These are phyloP conservation scores for Boeremia lycopersici DNA, from an alignment of 2,329 filamentous ascomycete species.

Conservation along the genomic window DNA sequence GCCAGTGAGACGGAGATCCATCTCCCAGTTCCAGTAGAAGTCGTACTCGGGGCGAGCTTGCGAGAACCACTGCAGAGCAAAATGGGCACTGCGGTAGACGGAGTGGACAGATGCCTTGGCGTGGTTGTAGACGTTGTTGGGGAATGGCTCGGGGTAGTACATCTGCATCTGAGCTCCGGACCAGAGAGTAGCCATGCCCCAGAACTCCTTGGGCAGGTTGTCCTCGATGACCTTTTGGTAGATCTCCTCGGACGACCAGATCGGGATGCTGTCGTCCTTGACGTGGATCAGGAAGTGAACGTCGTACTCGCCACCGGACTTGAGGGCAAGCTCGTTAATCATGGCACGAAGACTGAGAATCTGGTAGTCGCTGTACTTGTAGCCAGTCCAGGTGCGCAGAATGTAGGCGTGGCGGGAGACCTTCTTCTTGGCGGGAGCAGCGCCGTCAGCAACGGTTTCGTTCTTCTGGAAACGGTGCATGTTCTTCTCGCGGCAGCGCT, in stretches of 20 bases:
- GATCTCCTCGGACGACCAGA: slow-evolving; percentile 75
- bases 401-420: slow-evolving; percentile 77
- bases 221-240: slow-evolving; percentile 72
- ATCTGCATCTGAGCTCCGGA: slow-evolving; percentile 91
- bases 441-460: slow-evolving; percentile 35
- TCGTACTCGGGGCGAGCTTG: slow-evolving; percentile 59
- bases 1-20: slow-evolving; percentile 80
- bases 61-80: slow-evolving; percentile 58
- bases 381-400: slow-evolving; percentile 83
- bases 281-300: slow-evolving; percentile 86
- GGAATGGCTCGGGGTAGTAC: slow-evolving; percentile 85
- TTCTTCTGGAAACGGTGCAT: slow-evolving; percentile 52
- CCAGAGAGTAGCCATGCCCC: slow-evolving; percentile 88
- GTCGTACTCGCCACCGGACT: slow-evolving; percentile 85
- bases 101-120: slow-evolving; percentile 74
- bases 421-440: slow-evolving; percentile 46
- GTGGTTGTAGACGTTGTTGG: slow-evolving; percentile 73
- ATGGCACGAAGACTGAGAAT: slow-evolving; percentile 81
- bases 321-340: slow-evolving; percentile 79
- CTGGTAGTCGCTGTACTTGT: slow-evolving; percentile 77
- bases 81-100: slow-evolving; percentile 73
- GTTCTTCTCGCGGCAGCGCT: slow-evolving; percentile 57
- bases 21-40: slow-evolving; percentile 83
- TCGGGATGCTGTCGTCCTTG: slow-evolving; percentile 74
- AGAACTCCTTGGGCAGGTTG: slow-evolving; percentile 81